These are phyloP conservation scores for Coniochaeta sp. DNA, from an alignment of 2,329 filamentous ascomycete species.

Conservation along the genomic window DNA sequence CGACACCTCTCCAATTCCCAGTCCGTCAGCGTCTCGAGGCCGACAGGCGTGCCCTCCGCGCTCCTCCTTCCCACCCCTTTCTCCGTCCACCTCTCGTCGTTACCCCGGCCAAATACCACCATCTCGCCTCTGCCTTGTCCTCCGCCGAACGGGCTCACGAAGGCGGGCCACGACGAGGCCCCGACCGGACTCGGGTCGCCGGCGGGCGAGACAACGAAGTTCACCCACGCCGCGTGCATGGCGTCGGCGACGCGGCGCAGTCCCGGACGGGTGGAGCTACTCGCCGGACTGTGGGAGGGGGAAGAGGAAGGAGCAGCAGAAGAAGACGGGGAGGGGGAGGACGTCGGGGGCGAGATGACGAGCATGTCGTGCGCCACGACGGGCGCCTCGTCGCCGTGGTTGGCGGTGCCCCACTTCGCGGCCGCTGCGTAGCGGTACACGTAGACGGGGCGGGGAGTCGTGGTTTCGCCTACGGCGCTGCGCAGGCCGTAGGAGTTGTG, in stretches of 20 bases:
- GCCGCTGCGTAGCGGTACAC: conserved; percentile 54
- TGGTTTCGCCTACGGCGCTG: not conserved
- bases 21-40: conserved; percentile 31
- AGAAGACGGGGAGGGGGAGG: not conserved
- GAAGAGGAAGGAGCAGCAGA: not conserved
- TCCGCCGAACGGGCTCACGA: conserved; percentile 27
- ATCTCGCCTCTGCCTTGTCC: conserved; percentile 24
- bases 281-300: not conserved
- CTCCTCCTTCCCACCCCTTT: conserved; percentile 22
- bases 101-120: conserved; percentile 53
- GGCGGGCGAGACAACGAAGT: conserved; percentile 19
- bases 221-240: conserved; percentile 37
- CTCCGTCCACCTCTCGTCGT: conserved; percentile 37
- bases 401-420: conserved; percentile 29
- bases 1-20: conserved; percentile 41
- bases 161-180: conserved; percentile 31
- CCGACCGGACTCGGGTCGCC: conserved; percentile 8
- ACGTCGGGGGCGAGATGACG: conserved; percentile 13
- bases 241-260: conserved; percentile 27
- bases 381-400: conserved; percentile 39
- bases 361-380: conserved; percentile 35
- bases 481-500: not conserved
- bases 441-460: conserved; percentile 26
- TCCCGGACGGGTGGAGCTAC: conserved; percentile 21
- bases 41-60: conserved; percentile 34